phyloP scores from a whole-genome alignment of 768 basidiomycete genomes.

The Pleurotus djamor region DNA sequence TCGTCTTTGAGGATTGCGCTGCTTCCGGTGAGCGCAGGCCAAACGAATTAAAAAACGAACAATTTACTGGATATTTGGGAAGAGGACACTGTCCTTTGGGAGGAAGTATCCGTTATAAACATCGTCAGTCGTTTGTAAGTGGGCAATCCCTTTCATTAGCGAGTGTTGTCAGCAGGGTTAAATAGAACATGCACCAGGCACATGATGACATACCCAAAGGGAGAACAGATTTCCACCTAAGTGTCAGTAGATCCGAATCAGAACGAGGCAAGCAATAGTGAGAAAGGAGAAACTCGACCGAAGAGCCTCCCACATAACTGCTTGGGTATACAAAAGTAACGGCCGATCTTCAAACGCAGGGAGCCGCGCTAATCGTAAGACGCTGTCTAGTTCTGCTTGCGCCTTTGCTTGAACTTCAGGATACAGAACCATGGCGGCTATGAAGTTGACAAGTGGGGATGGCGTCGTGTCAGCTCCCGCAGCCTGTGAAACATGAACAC shows the following conservation, averaged over 20 bases:
- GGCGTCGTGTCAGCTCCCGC: neutral
- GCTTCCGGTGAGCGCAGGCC: neutral
- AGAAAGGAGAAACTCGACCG: neutral
- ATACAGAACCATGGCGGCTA: slow-evolving; percentile 35
- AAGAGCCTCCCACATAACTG: slow-evolving; percentile 25
- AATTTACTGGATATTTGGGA: neutral
- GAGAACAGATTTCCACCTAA: neutral
- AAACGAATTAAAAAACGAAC: neutral
- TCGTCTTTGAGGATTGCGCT: neutral
- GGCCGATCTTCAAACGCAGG: slow-evolving; percentile 28
- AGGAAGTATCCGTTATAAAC: neutral
- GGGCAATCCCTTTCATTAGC: neutral
- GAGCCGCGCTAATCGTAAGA: slow-evolving; percentile 32
- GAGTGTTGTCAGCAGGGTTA: neutral
- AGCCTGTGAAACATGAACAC: neutral
- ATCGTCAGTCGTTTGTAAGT: neutral
- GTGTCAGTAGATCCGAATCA: neutral
- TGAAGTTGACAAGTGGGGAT: slow-evolving; percentile 22
- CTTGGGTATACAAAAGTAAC: slow-evolving; percentile 31
- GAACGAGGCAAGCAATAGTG: neutral
- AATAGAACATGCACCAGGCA: neutral
- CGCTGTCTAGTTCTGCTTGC: slow-evolving; percentile 36
- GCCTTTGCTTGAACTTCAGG: slow-evolving; percentile 32
- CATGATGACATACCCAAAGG: neutral
- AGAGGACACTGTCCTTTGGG: neutral